Percentiles rank a stretch among this genome's conserved stretches.
These are phyloP conservation scores for Metschnikowia bowlesiae DNA, from an alignment of 805 yeast genomes.

Conservation along the genomic window DNA sequence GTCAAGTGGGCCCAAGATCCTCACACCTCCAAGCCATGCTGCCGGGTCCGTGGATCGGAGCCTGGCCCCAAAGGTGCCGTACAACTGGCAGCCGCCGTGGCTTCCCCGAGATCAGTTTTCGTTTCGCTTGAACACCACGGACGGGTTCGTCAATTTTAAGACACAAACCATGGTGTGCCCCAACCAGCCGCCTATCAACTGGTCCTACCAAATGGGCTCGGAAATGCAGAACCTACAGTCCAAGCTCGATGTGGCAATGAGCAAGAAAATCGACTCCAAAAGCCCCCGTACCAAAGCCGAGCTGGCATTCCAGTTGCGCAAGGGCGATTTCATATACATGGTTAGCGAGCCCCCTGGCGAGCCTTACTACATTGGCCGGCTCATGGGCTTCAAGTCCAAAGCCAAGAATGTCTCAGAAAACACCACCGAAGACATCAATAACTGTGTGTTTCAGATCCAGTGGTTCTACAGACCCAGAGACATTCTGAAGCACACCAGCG, in stretches of 20 bases:
- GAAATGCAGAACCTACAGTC: constrained; percentile 10
- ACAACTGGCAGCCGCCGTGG: constrained; percentile 50
- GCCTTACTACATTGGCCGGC: constrained; percentile 84
- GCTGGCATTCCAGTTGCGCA: constrained; percentile 29
- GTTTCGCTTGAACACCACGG: constrained; percentile 35
- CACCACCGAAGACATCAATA: constrained; percentile 34
- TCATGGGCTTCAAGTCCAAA: constrained; percentile 57
- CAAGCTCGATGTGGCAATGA: constrained; percentile 9
- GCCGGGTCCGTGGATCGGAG: not conserved
- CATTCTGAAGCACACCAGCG: constrained; percentile 60
- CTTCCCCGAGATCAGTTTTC: constrained; percentile 38
- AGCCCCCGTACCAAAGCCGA: constrained; percentile 16
- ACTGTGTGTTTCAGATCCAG: constrained; percentile 64
- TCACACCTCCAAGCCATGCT: constrained; percentile 3
- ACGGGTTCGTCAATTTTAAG: constrained; percentile 38
- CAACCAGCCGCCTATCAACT: constrained; percentile 17
- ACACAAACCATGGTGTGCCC: constrained; percentile 39
- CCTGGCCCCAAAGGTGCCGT: constrained; percentile 9
- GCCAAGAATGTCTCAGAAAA: constrained; percentile 5
- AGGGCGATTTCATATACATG: constrained; percentile 73
- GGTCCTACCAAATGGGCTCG: constrained; percentile 1
- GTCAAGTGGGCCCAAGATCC: constrained; percentile 4
- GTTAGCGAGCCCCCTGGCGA: constrained; percentile 92
- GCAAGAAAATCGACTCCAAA: constrained; percentile 6
- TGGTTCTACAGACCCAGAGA: constrained; percentile 92